Evolutionary conservation across 75 land plant genomes (phyloP).

Genomic region (Chamaecyparis obtusa): DNA sequence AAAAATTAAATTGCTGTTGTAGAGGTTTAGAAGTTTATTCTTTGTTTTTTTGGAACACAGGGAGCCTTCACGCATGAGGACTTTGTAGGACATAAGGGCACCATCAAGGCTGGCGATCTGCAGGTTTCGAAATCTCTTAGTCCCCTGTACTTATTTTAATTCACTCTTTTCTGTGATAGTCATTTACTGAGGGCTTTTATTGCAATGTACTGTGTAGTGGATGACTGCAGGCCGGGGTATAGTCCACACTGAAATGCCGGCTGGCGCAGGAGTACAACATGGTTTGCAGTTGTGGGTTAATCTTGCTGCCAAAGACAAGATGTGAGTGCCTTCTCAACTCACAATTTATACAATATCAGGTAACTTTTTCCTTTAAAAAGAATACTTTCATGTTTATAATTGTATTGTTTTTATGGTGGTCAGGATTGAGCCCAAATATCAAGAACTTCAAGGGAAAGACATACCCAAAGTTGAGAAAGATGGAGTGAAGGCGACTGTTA

Average conservation of each 20-base stretch:
- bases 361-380: too few relatives aligned
- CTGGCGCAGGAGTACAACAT: constrained; percentile 26
- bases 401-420: neutral
- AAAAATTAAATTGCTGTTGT: too few relatives aligned
- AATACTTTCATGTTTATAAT: too few relatives aligned
- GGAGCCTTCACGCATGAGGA: constrained; percentile 48
- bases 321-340: constrained; percentile 10
- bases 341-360: too few relatives aligned
- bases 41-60: neutral
- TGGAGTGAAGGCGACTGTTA: constrained; percentile 59
- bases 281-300: too few relatives aligned
- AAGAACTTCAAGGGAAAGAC: constrained; percentile 5
- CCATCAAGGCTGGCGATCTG: constrained; percentile 37
- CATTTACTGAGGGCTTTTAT: too few relatives aligned
- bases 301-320: too few relatives aligned
- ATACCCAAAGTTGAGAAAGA: constrained; percentile 27
- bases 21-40: neutral
- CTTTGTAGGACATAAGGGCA: constrained; percentile 46
- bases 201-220: constrained; percentile 27
- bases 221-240: constrained; percentile 58
- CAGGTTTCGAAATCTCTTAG: constrained; percentile 15
- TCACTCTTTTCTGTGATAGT: neutral
- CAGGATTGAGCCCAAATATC: constrained; percentile 66
- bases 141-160: too few relatives aligned
- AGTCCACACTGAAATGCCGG: constrained; percentile 53